phyloP scores from a whole-genome alignment of 352 stramenopile genomes.

The Globisporangium recalcitrans region DNA sequence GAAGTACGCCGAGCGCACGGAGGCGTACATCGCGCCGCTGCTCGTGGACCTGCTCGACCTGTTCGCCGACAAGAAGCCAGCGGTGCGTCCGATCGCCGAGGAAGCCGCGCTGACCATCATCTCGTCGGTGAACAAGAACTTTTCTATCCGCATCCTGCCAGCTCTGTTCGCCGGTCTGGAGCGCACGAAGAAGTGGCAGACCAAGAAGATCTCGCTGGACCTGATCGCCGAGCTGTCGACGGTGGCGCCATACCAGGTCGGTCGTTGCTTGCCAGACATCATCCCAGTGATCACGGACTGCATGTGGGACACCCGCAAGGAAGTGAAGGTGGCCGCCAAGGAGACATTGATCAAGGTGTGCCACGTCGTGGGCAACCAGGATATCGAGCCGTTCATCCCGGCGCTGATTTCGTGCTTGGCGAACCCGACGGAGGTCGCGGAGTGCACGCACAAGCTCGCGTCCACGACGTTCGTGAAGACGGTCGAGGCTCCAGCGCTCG shows the following conservation, averaged over 20 bases:
- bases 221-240: slow-evolving; percentile 91
- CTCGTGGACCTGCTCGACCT: slow-evolving; percentile 68
- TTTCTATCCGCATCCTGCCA: slow-evolving; percentile 81
- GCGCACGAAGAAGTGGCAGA: slow-evolving; percentile 93
- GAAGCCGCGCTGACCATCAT: slow-evolving; percentile 81
- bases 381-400: slow-evolving; percentile 99
- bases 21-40: slow-evolving; percentile 73
- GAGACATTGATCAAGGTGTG: slow-evolving; percentile 93
- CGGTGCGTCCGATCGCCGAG: slow-evolving; percentile 57
- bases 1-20: slow-evolving; percentile 77
- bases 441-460: slow-evolving; percentile 98
- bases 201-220: slow-evolving; percentile 94
- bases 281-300: slow-evolving; percentile 96
- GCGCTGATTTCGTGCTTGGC: slow-evolving; percentile 96
- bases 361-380: slow-evolving; percentile 97
- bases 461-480: slow-evolving; percentile 99
- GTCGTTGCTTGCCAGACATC: slow-evolving; percentile 93
- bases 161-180: slow-evolving; percentile 89
- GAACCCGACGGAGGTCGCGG: slow-evolving; percentile 95
- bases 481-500: slow-evolving; percentile 94
- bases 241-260: slow-evolving; percentile 93
- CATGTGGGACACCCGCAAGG: slow-evolving; percentile 99
- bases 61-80: slow-evolving; percentile 82
- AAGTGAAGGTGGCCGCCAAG: slow-evolving; percentile 94
- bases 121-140: slow-evolving; percentile 84